Base-by-base conservation (phyloP, 768 basidiomycete species). In the Mycena sanguinolenta region DNA sequence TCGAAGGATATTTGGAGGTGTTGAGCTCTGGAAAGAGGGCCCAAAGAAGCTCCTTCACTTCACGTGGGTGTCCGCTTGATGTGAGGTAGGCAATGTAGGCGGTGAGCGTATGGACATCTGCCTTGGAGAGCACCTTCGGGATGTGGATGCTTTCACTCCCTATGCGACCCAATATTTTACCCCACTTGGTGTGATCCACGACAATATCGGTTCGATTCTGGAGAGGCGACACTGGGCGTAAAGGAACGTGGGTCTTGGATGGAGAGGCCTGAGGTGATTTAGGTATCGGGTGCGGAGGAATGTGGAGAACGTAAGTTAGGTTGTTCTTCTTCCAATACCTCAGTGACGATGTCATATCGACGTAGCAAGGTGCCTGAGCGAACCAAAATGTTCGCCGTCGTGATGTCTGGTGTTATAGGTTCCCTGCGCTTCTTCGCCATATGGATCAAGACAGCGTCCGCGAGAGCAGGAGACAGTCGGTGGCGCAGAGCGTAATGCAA, bases 401-500 rank as follows among this genome's bases (percentile, higher is more conserved):
- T 76, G 12, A 80, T 80, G 67, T 86, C 81, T 0, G 90, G 90
- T 16, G 28, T 68, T 19, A 91, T 73, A 14, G 80, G 77, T 5
- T 83, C 81, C 10, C 79, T 67, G 19, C 87, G 84, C 3, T 80
- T 69, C 21, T 79, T 72, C 23, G 80, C 81, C 88, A 93, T 90
- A 72, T 92, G 88, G 16, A 85, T 71, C 14, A 93, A 76, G 17
- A 94, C 79, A 16, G 76, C 71, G 17, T 84, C 77, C 0, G 88
- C 91, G 28, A 88, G 80, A 1, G 75, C 66, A 21, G 85, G 79
- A 7, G 90, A 90, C 46, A 84, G 79, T n/a, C 86, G 85, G 73
- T 92, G 85, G 10, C 87, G 87, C 39, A 95, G 83, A 5, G 90
- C 82, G 77, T 93, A 94, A 69, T 91, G 85, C 4, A 95, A 73